Evolutionary conservation across 257 asterid genomes (phyloP).

Genomic region (Anisodus acutangulus): DNA sequence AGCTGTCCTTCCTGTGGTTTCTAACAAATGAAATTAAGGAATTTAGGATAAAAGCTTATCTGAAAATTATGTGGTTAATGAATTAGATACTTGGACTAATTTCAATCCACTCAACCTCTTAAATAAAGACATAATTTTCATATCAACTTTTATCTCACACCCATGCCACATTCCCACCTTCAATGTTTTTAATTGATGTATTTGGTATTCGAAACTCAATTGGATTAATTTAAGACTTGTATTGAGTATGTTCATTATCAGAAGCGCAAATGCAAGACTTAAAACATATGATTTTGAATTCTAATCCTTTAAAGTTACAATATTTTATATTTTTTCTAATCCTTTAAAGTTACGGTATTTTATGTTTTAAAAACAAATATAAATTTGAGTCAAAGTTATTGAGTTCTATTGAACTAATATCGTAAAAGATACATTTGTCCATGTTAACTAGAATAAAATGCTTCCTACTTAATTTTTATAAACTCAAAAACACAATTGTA

Average conservation of each 20-base stretch:
- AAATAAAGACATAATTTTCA: background rate
- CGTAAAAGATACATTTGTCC: background rate
- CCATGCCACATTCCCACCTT: background rate
- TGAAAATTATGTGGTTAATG: background rate
- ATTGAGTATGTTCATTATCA: background rate
- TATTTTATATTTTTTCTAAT: no score
- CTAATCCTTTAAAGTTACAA: no score
- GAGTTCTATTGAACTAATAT: rapidly evolving
- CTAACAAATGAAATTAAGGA: background rate
- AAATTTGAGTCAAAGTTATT: background rate
- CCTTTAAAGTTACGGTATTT: no score
- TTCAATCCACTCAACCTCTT: background rate
- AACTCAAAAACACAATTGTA: background rate
- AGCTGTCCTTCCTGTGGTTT: background rate
- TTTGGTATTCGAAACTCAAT: background rate
- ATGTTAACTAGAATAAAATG: no score
- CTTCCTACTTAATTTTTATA: no score
- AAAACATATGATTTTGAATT: background rate
- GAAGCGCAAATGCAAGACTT: background rate
- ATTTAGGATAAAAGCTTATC: slow-evolving; percentile 15
- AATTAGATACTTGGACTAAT: slow-evolving; percentile 11
- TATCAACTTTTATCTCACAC: background rate
- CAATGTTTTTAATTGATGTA: background rate
- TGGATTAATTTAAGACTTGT: background rate
- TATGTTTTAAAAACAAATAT: background rate